Base-by-base conservation (phyloP, 2,329 filamentous ascomycete species). In the Ophiocordyceps australis region DNA sequence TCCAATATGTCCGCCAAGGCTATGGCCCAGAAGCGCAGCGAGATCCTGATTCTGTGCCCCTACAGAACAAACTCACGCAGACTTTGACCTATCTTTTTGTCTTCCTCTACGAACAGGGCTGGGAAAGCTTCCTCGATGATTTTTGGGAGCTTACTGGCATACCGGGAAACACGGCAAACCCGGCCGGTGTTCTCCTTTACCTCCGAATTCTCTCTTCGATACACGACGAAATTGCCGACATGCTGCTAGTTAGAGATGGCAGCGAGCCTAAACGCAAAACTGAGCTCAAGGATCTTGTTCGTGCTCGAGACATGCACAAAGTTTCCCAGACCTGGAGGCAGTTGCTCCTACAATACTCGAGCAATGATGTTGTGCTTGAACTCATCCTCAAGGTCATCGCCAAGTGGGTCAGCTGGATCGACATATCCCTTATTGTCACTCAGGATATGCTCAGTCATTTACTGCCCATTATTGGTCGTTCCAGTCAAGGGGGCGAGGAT, bases 361-460 rank as follows among this genome's bases (percentile, higher is more conserved):
- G 66, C 42, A 69, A 77, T 37, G 74, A 83, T 42, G 48, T 55
- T 22, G 65, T 95, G 30, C 65, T 92, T 22, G 83, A 94, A 48
- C 74, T 91, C 63, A 85, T 80, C 39, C 62, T 98, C 27, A 82
- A 77, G 51, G 77, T 83, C n/a, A 72, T 98, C 36, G 83, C 82
- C 20, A 89, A 86, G 48, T 98, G 89, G 86, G 83, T 93, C 32
- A 91, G 83, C 63, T 98, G 89, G 89, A 92, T 91, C 42, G 89
- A 95, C 45, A 95, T 98, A 40, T 79, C 78, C 26, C 61, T 98
- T 30, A 74, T 98, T 23, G 81, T 98, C 40, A 92, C 91, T 49
- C 71, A 85, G 45, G 69, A 75, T 28, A 89, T 93, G 65, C 70
- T 95, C 41, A 73, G 67, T 43, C 65, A 83, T 25, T 63, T 98